Base-by-base conservation (phyloP, 164 flowering plant genomes). In the Berberis thunbergii region DNA sequence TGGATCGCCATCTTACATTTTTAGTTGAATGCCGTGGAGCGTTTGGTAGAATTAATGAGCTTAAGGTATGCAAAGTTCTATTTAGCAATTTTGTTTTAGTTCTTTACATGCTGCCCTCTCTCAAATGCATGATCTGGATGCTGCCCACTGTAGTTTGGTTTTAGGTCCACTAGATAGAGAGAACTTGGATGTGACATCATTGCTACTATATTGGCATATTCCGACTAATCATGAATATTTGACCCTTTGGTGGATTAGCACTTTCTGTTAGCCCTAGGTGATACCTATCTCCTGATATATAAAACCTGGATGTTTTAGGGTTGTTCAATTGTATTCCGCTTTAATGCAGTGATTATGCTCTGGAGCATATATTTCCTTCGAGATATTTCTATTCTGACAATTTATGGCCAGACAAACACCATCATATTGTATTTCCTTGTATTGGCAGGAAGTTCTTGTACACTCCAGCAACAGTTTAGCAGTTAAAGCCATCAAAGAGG, bases 1-100 rank as follows among this genome's bases (percentile, higher is more conserved):
- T 79, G 75, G 97, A 89, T 60, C 80, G 73, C 45, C 94, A 93
- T 71, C 73, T 93, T 69, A 64, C 82, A 64, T 93, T 93, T 76
- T 69, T 90, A 61, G 76, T 82, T 73, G 86, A 88, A 68, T 88
- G 98, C 61, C 91, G 96, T 68, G 82, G 81, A 62, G 84, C 96
- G 58, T 86, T 90, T 79, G 81, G 83, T 60, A 69, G 73, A 68
- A 73, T 78, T 52, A 78, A 76, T 68, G 86, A 82, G 60, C 77
- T 90, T 68, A 83, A 83, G 97, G 97, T 93, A n/a, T 62, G 75
- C 62, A 9, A 26, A 26, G 26, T 26, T 26, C 26, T 26, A 26
- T 0, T 26, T 26, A 26, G 26, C 26, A 26, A 26, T 26, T 26
- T 26, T 26, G 26, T 26, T 26, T 26, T 26, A 26, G 64, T 59